Evolutionary conservation across 1,284 basidiomycete species (phyloP).

Genomic region (Apiotrichum porosum): DNA sequence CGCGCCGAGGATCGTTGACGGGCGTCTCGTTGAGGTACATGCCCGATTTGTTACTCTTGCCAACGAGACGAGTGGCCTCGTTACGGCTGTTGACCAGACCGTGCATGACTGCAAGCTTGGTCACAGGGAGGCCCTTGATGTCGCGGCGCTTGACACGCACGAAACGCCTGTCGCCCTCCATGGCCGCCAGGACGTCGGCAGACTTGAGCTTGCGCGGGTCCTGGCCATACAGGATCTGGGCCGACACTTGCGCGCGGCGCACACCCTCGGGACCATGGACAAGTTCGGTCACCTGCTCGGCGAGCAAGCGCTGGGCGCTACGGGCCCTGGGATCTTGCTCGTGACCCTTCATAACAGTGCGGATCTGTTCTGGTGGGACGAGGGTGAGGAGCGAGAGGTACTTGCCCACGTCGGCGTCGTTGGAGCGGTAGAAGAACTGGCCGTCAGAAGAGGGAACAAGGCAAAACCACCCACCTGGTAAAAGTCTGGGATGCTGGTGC

Average conservation of each 20-base stretch:
- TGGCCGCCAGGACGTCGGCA: slow-evolving; percentile 55
- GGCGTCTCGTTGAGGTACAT: slow-evolving; percentile 56
- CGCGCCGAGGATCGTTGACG: slow-evolving; percentile 41
- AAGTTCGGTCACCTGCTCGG: slow-evolving; percentile 80
- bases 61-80: slow-evolving; percentile 55
- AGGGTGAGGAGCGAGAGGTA: slow-evolving; percentile 84
- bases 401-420: slow-evolving; percentile 74
- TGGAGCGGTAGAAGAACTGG: slow-evolving; percentile 81
- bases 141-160: slow-evolving; percentile 52
- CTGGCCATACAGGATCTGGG: slow-evolving; percentile 58
- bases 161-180: slow-evolving; percentile 58
- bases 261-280: slow-evolving; percentile 62
- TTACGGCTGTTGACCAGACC: slow-evolving; percentile 51
- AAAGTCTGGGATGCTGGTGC: slow-evolving; percentile 82
- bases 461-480: slow-evolving; percentile 66
- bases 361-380: slow-evolving; percentile 59
- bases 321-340: slow-evolving; percentile 58
- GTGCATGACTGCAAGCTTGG: slow-evolving; percentile 57
- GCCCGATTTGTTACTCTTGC: slow-evolving; percentile 43
- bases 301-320: slow-evolving; percentile 70
- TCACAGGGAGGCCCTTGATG: slow-evolving; percentile 53
- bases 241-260: slow-evolving; percentile 57
- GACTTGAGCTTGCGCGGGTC: slow-evolving; percentile 50
- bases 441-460: not conserved
- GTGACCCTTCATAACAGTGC: slow-evolving; percentile 60